Evolutionary conservation across 768 basidiomycete genomes (phyloP), one percentile per base, ranked within the genome.

Genomic region (Suillus bovinus): DNA sequence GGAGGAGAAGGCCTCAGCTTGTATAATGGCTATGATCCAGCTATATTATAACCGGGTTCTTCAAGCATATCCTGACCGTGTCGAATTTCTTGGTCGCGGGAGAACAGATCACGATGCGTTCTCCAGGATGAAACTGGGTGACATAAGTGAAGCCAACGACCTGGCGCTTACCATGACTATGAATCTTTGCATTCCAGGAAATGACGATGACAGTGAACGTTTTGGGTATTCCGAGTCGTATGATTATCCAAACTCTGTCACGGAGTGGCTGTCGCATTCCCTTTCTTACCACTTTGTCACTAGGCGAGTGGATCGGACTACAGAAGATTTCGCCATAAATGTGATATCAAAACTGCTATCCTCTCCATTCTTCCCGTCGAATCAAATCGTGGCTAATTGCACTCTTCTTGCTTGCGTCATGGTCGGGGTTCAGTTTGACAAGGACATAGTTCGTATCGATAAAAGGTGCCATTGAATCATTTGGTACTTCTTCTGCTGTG

Each of bases 71-170:
- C 49, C 27, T 10, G 16, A 1, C 27, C 9, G 1, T 29, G 49
- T 27, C 0, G 24, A 47, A 50, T 29, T 50, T 50, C 27, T 50
- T 10, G 1, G 27, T 16, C 17, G 7, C 4, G 16, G 2, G 49
- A 10, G 5, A 17, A 20, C 27, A 29, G 49, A 50, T 27, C 29
- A 17, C 3, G 27, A 2, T 7, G 4, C 5, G 4, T 50, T 46
- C 3, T 0, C 1, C 0, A 4, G 13, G 22, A 22, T 46, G 22
- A 5, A 5, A 3, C 11, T 6, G 22, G 7, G 5, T 4, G 5
- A 5, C 13, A 13, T 46, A 6, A 3, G 5, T 24, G 3, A 0
- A 47, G 13, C 14, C 24, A 5, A 14, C 46, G 4, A 14, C 0
- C 2, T 4, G 22, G 49, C 20, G 17, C 49, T 50, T 29, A 8